Percentiles rank a stretch among this genome's conserved stretches.
Evolutionary conservation across 345 rosid genomes (phyloP).

Genomic region (Rhodamnia argentea): DNA sequence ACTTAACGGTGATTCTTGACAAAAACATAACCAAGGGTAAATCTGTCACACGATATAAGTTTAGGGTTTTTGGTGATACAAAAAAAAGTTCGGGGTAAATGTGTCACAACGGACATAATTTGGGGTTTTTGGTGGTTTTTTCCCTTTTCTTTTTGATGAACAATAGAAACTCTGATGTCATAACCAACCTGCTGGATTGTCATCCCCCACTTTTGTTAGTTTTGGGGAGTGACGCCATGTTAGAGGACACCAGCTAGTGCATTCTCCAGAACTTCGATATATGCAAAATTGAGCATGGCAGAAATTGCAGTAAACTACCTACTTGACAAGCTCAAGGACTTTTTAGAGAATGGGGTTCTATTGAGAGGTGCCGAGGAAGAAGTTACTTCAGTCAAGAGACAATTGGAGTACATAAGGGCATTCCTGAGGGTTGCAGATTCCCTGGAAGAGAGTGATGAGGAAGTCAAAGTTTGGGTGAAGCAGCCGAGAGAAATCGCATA

Average conservation of each 20-base stretch:
- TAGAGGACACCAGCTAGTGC: background rate
- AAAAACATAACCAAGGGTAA: too few relatives aligned
- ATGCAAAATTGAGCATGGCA: background rate
- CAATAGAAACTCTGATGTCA: too few relatives aligned
- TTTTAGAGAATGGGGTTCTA: background rate
- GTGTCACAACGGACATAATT: too few relatives aligned
- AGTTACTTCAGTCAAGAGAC: background rate
- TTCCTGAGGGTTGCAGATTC: constrained; percentile 17
- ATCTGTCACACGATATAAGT: too few relatives aligned
- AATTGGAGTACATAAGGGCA: constrained; percentile 10
- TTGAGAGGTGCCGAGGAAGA: fast-evolving
- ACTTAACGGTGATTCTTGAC: too few relatives aligned
- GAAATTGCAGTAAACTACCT: background rate
- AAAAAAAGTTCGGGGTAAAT: too few relatives aligned
- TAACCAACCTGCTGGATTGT: too few relatives aligned
- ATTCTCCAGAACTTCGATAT: background rate
- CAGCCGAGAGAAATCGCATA: constrained; percentile 21
- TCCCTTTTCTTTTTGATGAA: too few relatives aligned
- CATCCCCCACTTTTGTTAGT: too few relatives aligned
- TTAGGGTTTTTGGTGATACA: too few relatives aligned
- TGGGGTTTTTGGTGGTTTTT: too few relatives aligned
- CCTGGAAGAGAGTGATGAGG: constrained; percentile 8
- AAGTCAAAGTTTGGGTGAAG: constrained; percentile 19
- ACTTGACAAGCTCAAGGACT: background rate
- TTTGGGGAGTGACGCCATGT: background rate